phyloP scores from a whole-genome alignment of 768 basidiomycete genomes.

The Trametes punicea region DNA sequence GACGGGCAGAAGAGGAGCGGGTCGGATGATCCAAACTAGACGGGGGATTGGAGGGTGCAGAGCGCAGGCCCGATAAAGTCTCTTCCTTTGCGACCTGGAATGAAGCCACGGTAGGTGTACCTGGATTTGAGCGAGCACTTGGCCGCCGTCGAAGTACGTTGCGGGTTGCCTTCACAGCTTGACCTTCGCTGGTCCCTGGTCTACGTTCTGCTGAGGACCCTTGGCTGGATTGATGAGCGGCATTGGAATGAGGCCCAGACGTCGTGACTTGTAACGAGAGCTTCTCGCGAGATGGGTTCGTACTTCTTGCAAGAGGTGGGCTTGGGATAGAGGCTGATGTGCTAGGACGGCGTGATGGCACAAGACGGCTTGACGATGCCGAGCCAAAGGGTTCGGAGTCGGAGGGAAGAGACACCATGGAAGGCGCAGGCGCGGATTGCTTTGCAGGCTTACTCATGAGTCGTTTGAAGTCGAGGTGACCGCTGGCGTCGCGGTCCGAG shows the following conservation, averaged over 20 bases:
- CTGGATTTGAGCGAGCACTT: conserved; percentile 24
- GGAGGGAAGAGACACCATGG: conserved; percentile 24
- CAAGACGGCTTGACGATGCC: conserved; percentile 5
- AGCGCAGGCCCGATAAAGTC: background rate
- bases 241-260: background rate
- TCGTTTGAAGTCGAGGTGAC: conserved; percentile 30
- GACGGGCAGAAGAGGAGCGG: background rate
- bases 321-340: background rate
- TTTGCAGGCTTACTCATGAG: conserved; percentile 30
- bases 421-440: conserved; percentile 23
- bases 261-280: conserved; percentile 9
- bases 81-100: conserved; percentile 4
- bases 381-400: conserved; percentile 24
- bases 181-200: conserved; percentile 6
- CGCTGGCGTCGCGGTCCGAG: conserved; percentile 25
- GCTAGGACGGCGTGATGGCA: conserved; percentile 2
- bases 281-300: conserved; percentile 7
- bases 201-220: conserved; percentile 15
- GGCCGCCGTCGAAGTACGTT: conserved; percentile 22
- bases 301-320: background rate
- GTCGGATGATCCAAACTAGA: background rate
- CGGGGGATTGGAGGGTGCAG: background rate
- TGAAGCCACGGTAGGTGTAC: conserved; percentile 16
- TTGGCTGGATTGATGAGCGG: background rate
- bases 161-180: conserved; percentile 6